Percentiles rank a stretch among this genome's conserved stretches.
Conservation (phyloP, 176 grass and related monocot genomes). For the Elaeis guineensis region DNA sequence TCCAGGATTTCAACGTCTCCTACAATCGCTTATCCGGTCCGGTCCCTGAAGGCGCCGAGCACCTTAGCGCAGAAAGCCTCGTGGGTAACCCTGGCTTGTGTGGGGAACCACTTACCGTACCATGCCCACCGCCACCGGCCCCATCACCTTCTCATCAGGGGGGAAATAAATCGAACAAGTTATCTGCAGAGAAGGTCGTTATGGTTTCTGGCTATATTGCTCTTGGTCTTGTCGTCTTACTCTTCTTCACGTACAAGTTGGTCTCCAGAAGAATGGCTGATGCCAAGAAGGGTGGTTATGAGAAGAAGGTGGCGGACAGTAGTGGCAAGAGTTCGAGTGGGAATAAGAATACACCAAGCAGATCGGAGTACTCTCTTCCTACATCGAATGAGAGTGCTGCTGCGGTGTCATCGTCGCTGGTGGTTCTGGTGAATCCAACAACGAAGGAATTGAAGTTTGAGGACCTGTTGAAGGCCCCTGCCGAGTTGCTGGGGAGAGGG, state of each 20-base stretch:
- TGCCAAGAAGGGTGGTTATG: constrained; percentile 7
- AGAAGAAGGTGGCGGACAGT: neutral
- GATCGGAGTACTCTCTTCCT: constrained; percentile 1
- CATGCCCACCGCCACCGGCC: neutral
- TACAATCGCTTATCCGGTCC: constrained; percentile 39
- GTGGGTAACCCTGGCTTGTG: constrained; percentile 34
- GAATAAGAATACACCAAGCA: constrained; percentile 24
- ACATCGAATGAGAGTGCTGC: neutral
- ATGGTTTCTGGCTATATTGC: constrained; percentile 39
- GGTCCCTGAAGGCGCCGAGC: constrained; percentile 7
- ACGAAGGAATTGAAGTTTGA: constrained; percentile 44
- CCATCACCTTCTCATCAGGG: neutral
- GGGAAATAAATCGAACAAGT: neutral
- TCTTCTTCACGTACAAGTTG: constrained; percentile 27
- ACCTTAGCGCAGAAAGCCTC: neutral
- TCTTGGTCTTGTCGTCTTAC: constrained; percentile 29
- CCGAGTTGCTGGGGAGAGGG: constrained; percentile 60
- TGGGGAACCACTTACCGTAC: neutral
- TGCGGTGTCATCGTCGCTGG: neutral
- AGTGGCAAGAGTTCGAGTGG: constrained; percentile 1
- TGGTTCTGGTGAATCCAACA: neutral
- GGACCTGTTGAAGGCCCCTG: constrained; percentile 57
- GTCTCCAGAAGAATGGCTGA: constrained; percentile 19
- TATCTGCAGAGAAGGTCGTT: neutral
- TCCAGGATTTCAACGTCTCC: constrained; percentile 7